Base-by-base conservation (phyloP, 1,139 yeast genomes). In the Magnusiomyces ingens region DNA sequence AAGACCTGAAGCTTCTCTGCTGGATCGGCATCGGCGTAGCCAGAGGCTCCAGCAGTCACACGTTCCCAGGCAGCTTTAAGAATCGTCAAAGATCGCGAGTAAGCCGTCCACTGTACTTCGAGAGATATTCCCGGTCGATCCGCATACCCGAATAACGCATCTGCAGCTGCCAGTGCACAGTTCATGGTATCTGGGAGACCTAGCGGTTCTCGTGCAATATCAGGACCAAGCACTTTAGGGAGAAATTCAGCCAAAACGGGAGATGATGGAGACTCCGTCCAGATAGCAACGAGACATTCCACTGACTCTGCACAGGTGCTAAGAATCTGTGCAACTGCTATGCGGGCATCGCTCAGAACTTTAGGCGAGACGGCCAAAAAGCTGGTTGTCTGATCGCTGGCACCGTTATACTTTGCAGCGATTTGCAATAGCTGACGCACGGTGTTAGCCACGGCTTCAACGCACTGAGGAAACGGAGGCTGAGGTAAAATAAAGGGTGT, bases 161-260 rank as follows among this genome's bases (percentile, higher is more conserved):
- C 65, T 12, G 65, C 63, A 45, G 62, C 62, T 17, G 62, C 59
- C 49, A 64, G 54, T 50, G 50, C 56, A 38, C 64, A 56, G 15
- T 56, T 57, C 1, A 58, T 43, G 5, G 57, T 56, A n/a, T 29
- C 46, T 5, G 65, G 64, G 35, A 62, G 58, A 36, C 32, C 32
- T 8, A 26, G 8, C 8, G 32, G 32, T 26, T 21, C n/a, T 11
- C 41, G 15, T 22, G 51, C 32, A 11, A 41, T 13, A 13, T 37
- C 35, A 10, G 45, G 38, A 13, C 26, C 37, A 11, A 26, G n/a
- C 4, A 43, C 51, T 8, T 26, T 26, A 26, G 32, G 32, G 8
- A 52, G 26, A 13, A 35, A 43, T 21, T 38, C 36, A 29, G 12
- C 46, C 12, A 40, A 11, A 17, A 45, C 40, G 8, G 32, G 40